Conservation (phyloP, 2,329 filamentous ascomycete genomes). For the Ophiostoma sp. region DNA sequence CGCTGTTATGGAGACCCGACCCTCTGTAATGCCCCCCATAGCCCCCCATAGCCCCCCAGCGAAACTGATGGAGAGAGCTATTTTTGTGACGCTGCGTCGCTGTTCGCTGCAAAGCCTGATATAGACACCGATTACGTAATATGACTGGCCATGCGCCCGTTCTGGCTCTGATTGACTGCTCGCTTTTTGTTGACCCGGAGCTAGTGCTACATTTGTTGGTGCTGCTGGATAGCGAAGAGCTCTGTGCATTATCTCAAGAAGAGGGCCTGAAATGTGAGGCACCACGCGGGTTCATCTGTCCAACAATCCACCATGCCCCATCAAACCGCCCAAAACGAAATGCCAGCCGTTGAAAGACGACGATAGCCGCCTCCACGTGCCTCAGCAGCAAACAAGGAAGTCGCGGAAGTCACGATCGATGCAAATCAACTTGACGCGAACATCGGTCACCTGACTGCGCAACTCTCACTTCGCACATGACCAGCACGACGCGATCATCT, state of each 20-base stretch:
- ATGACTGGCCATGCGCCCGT: background rate
- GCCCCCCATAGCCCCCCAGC: background rate
- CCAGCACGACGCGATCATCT: background rate
- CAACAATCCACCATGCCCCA: background rate
- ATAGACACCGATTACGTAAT: background rate
- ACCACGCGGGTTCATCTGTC: background rate
- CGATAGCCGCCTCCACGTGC: background rate
- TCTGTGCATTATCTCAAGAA: background rate
- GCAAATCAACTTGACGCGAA: background rate
- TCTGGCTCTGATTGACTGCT: slow-evolving; percentile 5
- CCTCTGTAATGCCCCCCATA: background rate
- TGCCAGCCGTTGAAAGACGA: background rate
- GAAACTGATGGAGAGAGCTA: slow-evolving; percentile 14
- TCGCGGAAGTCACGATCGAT: background rate
- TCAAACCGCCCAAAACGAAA: background rate
- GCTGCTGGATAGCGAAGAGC: background rate
- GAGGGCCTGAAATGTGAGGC: slow-evolving; percentile 23
- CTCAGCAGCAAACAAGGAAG: background rate
- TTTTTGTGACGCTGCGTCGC: slow-evolving; percentile 6
- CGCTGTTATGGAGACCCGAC: slow-evolving; percentile 7
- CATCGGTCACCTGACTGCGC: slow-evolving; percentile 2
- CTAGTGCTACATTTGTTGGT: slow-evolving; percentile 2
- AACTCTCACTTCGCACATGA: background rate
- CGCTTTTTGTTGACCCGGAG: slow-evolving; percentile 23
- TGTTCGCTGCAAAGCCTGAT: background rate